Conservation (phyloP, 768 basidiomycete species). For the Pleurotus salmoneostramineus region DNA sequence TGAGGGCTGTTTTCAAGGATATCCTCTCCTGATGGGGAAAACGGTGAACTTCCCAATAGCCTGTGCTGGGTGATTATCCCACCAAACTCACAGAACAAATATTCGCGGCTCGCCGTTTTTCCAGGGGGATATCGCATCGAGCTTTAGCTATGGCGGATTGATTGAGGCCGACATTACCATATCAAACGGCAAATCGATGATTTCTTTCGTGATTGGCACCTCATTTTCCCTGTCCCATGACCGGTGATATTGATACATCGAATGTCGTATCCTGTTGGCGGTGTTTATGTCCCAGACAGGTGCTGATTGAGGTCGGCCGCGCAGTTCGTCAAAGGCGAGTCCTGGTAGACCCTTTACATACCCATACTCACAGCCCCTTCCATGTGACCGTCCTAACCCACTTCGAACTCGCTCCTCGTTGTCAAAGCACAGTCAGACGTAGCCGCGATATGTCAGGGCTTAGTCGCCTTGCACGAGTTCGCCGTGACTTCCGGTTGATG, state of each 20-base stretch:
- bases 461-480: background rate
- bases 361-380: background rate
- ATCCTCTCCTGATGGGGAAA: conserved; percentile 3
- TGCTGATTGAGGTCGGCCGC: conserved; percentile 1
- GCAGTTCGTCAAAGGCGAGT: background rate
- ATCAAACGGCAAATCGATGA: conserved; percentile 1
- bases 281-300: background rate
- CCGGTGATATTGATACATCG: background rate
- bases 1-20: background rate
- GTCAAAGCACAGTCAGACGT: background rate
- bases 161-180: background rate
- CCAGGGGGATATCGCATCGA: background rate
- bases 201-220: background rate
- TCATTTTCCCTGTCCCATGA: conserved; percentile 1
- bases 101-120: background rate
- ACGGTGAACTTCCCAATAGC: background rate
- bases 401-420: background rate
- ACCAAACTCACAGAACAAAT: background rate
- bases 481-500: background rate
- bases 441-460: background rate
- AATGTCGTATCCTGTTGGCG: background rate
- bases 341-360: background rate
- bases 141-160: background rate
- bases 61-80: background rate
- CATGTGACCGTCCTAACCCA: background rate